Base-by-base conservation (phyloP, 495 filamentous ascomycete species). In the Penicillium antarcticum region DNA sequence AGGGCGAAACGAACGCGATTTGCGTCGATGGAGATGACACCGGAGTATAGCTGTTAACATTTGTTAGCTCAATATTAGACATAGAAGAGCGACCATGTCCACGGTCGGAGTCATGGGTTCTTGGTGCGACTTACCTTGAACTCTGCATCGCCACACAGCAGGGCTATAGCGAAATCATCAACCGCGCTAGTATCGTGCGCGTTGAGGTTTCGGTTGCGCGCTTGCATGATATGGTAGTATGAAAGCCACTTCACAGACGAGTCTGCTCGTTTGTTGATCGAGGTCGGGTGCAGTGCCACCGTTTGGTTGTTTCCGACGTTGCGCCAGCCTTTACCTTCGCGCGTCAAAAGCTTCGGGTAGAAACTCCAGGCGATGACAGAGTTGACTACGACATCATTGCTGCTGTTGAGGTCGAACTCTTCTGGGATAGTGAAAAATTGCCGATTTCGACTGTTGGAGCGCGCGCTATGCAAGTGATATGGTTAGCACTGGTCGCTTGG, bases 191-290 rank as follows among this genome's bases (percentile, higher is more conserved):
- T 96, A 54, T 96, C 91, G 53, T 96, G 90, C 0, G 92, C 94
- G 53, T 95, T 94, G 52, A 91, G 87, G 56, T 78, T 86, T 74
- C 82, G 78, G 57, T 87, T 94, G 19, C 74, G 74, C 1, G 87
- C 86, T 68, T 96, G 91, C 91, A 97, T 95, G 52, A 97, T 95
- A 55, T 92, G 85, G 66, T 98, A 97, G 65, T 92, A 98, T 1
- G 87, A 90, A 38, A 97, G 67, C 85, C 87, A 96, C 60, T 82
- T 82, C n/a, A 87, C 63, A 0, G 67, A 56, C 14, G 80, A 75
- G 12, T 82, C 76, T 17, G 78, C 72, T 16, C 74, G 80, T 64
- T 91, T 89, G 65, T 95, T 96, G 42, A 97, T 87, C 0, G 89
- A 94, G 12, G 82, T 87, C 1, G 90, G 89, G 61, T 94, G 88